Conservation (phyloP, 2,329 filamentous ascomycete species). For the Tolypocladium endophyticum region DNA sequence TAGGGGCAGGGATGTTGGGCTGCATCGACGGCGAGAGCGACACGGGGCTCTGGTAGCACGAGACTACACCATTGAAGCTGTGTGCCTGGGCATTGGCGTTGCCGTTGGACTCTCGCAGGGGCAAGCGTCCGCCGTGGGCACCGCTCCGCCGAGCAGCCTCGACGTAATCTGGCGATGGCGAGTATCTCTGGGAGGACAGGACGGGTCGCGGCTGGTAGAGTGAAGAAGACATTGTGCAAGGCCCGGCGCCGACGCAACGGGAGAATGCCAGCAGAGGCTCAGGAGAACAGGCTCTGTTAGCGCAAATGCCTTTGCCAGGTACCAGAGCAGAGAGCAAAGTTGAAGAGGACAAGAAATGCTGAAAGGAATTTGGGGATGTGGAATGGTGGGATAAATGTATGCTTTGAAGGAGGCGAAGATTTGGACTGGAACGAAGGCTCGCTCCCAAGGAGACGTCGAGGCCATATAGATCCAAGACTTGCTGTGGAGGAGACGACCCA, state of each 20-base stretch:
- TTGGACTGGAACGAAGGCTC: conserved; percentile 26
- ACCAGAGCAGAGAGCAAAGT: conserved; percentile 20
- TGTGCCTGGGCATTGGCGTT: conserved; percentile 42
- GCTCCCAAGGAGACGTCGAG: conserved; percentile 18
- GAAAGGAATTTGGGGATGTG: conserved; percentile 31
- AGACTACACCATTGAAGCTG: conserved; percentile 28
- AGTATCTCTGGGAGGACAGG: conserved; percentile 40
- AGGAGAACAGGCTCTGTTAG: conserved; percentile 15
- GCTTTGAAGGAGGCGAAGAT: conserved; percentile 20
- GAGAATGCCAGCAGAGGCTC: conserved; percentile 21
- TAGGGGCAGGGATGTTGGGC: conserved; percentile 38
- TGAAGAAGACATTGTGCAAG: conserved; percentile 22
- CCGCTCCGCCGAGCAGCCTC: conserved; percentile 31
- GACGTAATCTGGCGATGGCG: conserved; percentile 33
- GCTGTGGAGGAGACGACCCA: conserved; percentile 18
- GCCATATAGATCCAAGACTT: conserved; percentile 28
- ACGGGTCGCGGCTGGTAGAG: conserved; percentile 33
- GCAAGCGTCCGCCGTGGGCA: conserved; percentile 26
- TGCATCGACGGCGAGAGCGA: conserved; percentile 33
- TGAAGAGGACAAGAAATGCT: conserved; percentile 30
- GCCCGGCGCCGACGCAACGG: conserved; percentile 9
- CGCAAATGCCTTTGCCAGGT: conserved; percentile 18
- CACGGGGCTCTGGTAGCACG: conserved; percentile 32
- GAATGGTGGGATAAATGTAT: conserved; percentile 33
- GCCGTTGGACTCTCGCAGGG: conserved; percentile 40